Evolutionary conservation across 106 monocot species (phyloP).

Genomic region (Platanthera zijinensis): DNA sequence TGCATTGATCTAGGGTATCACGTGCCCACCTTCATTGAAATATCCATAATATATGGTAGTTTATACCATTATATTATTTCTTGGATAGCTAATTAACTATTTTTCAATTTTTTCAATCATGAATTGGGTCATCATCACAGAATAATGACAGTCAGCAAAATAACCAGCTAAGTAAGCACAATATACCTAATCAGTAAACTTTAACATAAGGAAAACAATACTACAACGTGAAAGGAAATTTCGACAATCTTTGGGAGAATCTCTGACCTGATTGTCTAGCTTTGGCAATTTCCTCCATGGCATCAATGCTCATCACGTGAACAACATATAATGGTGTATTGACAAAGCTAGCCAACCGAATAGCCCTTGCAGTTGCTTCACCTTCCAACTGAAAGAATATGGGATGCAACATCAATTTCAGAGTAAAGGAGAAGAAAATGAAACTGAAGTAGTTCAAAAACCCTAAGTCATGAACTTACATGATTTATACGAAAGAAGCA

Average conservation of each 20-base stretch:
- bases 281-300: conserved; percentile 91
- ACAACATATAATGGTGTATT: conserved; percentile 93
- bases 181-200: background rate
- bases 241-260: background rate
- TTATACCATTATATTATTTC: background rate
- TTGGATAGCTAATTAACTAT: background rate
- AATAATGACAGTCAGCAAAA: background rate
- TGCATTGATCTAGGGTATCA: too few species aligned
- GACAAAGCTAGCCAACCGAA: conserved; percentile 83
- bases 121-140: background rate
- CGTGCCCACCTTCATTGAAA: too few species aligned
- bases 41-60: background rate
- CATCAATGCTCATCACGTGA: conserved; percentile 99
- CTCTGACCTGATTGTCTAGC: conserved; percentile 70
- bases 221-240: background rate
- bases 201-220: background rate
- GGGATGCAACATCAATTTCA: background rate
- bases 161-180: background rate
- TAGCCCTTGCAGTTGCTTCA: conserved; percentile 93
- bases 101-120: background rate
- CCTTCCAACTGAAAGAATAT: conserved; percentile 80
- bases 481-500: background rate
- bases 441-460: background rate
- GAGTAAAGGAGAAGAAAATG: background rate
- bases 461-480: background rate